Conservation (phyloP, 2,329 filamentous ascomycete genomes). For the Talaromyces funiculosus region DNA sequence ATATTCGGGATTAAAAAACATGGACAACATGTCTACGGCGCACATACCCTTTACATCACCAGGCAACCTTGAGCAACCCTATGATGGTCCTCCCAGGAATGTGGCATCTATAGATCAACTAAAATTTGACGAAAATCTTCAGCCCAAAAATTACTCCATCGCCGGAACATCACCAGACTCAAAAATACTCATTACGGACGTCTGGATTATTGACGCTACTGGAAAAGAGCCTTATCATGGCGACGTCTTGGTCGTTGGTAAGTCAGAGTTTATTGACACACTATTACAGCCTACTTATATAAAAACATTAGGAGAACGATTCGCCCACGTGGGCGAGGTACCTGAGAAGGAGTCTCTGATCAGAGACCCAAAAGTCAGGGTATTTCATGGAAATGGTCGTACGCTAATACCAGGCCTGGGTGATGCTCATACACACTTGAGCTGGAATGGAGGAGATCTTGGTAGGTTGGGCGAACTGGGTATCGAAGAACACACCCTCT, state of each 20-base stretch:
- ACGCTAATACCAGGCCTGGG: conserved; percentile 49
- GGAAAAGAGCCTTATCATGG: conserved; percentile 34
- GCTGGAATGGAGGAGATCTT: conserved; percentile 45
- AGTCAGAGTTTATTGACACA: background rate
- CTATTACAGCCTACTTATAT: background rate
- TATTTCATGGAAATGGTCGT: conserved; percentile 37
- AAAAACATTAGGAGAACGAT: background rate
- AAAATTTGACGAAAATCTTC: too few species aligned
- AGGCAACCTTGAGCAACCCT: too few species aligned
- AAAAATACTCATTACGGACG: too few species aligned
- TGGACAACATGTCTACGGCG: too few species aligned
- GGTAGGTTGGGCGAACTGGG: conserved; percentile 37
- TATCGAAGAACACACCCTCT: conserved; percentile 45
- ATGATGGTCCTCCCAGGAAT: too few species aligned
- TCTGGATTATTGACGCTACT: conserved; percentile 30
- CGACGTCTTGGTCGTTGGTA: conserved; percentile 31
- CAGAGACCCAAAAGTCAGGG: conserved; percentile 29
- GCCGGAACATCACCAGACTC: too few species aligned
- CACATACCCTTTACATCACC: too few species aligned
- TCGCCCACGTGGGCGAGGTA: conserved; percentile 32
- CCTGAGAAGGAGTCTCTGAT: conserved; percentile 24
- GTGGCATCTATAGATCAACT: too few species aligned
- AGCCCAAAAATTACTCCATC: too few species aligned
- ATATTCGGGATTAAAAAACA: too few species aligned
- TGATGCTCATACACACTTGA: conserved; percentile 47